These are phyloP conservation scores for Pichia sp. DNA, from an alignment of 1,139 yeast species.

Conservation along the genomic window DNA sequence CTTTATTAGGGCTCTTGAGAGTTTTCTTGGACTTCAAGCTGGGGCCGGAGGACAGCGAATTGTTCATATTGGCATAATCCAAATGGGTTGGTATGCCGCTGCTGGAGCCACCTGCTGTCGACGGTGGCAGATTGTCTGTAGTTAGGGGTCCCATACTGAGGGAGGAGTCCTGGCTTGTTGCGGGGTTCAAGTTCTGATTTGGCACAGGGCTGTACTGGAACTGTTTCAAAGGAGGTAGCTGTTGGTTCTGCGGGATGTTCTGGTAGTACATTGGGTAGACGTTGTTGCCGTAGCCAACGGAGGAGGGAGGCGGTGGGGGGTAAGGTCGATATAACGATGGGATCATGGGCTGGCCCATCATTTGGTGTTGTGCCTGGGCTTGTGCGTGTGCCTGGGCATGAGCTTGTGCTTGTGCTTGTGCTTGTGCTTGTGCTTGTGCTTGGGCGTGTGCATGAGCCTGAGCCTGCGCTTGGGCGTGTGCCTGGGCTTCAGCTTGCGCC, in stretches of 20 bases:
- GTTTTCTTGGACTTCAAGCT: background rate
- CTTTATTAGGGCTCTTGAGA: background rate
- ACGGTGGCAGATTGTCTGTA: background rate
- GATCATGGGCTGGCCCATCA: constrained; percentile 7
- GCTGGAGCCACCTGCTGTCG: background rate
- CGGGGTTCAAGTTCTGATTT: background rate
- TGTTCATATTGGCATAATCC: background rate
- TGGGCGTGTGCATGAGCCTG: constrained; percentile 4
- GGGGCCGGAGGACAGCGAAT: background rate
- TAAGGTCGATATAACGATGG: constrained; percentile 10
- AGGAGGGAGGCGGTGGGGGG: constrained; percentile 1
- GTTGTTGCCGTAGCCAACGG: background rate
- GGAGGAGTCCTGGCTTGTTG: background rate
- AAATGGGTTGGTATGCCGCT: background rate
- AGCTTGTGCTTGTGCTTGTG: constrained; percentile 8
- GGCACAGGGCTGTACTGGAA: background rate
- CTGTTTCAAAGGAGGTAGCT: background rate
- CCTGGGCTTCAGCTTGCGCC: background rate
- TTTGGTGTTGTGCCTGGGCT: background rate
- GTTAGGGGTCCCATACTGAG: background rate
- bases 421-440: constrained; percentile 7
- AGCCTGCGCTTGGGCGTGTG: constrained; percentile 6
- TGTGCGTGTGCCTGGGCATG: constrained; percentile 4
- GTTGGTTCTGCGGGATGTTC: constrained; percentile 5
- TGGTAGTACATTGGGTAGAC: constrained; percentile 1